Conservation (phyloP, 75 land plant genomes). For the Ceratopteris richardii region DNA sequence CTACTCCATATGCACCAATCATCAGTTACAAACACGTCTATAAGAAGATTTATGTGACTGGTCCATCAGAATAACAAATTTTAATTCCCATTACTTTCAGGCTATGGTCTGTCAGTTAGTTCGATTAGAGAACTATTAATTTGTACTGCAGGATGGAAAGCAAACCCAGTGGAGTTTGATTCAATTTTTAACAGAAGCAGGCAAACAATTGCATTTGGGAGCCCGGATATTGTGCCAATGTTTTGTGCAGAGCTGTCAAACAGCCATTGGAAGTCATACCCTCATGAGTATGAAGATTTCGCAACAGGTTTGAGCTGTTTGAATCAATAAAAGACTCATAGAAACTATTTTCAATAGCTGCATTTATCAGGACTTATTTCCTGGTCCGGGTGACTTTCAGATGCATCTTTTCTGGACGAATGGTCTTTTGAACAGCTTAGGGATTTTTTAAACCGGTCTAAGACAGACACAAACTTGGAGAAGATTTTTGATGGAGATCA, state of each 20-base stretch:
- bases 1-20: too few relatives aligned
- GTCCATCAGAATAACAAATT: too few relatives aligned
- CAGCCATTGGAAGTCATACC: conserved; percentile 67
- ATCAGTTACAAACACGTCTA: too few relatives aligned
- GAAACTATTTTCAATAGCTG: too few relatives aligned
- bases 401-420: conserved; percentile 94
- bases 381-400: too few relatives aligned
- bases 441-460: conserved; percentile 55
- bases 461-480: conserved; percentile 37
- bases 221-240: conserved; percentile 95
- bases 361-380: too few relatives aligned
- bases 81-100: too few relatives aligned
- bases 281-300: conserved; percentile 93
- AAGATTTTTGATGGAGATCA: conserved; percentile 53
- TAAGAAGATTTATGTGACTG: too few relatives aligned
- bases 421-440: conserved; percentile 82
- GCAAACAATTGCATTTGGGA: conserved; percentile 82
- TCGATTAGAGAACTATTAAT: too few relatives aligned
- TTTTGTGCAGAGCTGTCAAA: conserved; percentile 76
- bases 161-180: conserved; percentile 98
- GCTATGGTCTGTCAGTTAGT: too few relatives aligned
- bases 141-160: conserved; percentile 73
- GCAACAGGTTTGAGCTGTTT: conserved; percentile 53
- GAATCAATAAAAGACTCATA: not conserved
- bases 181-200: conserved; percentile 90